Base-by-base conservation (phyloP, 192 early-diverging fungal genomes). In the Entomortierella lignicola region DNA sequence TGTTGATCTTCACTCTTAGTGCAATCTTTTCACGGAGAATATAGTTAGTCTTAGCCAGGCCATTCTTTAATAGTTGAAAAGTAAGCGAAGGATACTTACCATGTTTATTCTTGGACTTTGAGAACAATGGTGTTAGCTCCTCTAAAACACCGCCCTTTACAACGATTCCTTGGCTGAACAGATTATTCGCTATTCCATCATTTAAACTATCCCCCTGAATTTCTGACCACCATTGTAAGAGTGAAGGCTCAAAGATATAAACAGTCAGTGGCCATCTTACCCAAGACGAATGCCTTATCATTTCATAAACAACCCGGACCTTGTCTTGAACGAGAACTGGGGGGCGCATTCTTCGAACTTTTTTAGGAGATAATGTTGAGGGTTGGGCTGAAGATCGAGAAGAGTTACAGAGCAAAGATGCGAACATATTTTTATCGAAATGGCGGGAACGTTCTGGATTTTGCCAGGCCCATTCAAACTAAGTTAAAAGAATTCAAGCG, bases 391-490 rank as follows among this genome's bases (percentile, higher is more conserved):
- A 31, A 27, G 15, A 39, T 37, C 20, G 58, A 39, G 41, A 50
- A 39, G 34, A 8, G 17, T 27, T 12, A 23, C 15, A 23, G 47
- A 21, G 3, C 44, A 42, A 10, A 13, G n/a, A 15, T 1, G 39
- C 2, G 6, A 15, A 8, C 0, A 37, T 6, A 6, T 54, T 8
- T 34, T 56, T 77, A 18, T 44, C 30, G 18, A 79, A 79, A 48
- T 79, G 75, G 8, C 75, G 75, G 20, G 75, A 79, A 13, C 67
- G 75, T 21, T 79, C 57, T 27, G 75, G 75, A 27, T 79, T 25
- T 32, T 79, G 75, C 68, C 75, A 79, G 1, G 63, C 75, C 68
- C 75, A 79, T 37, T 79, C 75, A 30, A 79, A 79, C 63, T 77
- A 57, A 18, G 8, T 3, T 30, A 10, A 4, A 10, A 4, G 27